Conservation (phyloP, 768 basidiomycete genomes). For the Dioszegia aurantiaca region DNA sequence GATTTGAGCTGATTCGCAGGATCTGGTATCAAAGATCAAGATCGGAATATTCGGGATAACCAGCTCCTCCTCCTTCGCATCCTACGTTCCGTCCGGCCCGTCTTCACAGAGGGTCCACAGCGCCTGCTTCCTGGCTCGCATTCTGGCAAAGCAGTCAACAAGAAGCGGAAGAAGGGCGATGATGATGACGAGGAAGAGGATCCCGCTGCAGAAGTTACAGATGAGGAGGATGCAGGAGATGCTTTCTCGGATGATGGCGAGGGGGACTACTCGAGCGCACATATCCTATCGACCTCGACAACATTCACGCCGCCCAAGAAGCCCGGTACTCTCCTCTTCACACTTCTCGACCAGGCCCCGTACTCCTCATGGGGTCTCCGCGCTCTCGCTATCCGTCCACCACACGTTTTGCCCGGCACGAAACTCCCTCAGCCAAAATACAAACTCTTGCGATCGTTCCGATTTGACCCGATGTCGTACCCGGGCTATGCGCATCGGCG, state of each 20-base stretch:
- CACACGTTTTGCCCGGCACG: conserved; percentile 54
- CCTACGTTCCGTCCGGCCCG: conserved; percentile 66
- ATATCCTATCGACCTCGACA: neutral
- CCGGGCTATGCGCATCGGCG: conserved; percentile 88
- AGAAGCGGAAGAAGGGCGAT: conserved; percentile 22
- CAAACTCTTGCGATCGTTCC: conserved; percentile 71
- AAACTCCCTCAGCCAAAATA: conserved; percentile 62
- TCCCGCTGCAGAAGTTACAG: conserved; percentile 56
- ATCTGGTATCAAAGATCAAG: conserved; percentile 81
- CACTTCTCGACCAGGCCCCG: conserved; percentile 77
- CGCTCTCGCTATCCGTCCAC: conserved; percentile 57
- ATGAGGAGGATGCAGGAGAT: conserved; percentile 25
- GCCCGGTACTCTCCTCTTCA: conserved; percentile 78
- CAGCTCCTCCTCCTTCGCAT: conserved; percentile 79
- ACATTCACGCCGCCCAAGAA: conserved; percentile 31
- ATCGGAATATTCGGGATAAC: conserved; percentile 86
- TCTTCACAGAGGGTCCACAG: conserved; percentile 60
- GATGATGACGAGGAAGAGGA: conserved; percentile 34
- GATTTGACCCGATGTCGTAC: conserved; percentile 68
- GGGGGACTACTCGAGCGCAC: conserved; percentile 1
- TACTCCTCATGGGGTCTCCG: conserved; percentile 75
- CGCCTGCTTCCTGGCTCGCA: conserved; percentile 1
- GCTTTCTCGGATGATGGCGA: conserved; percentile 28
- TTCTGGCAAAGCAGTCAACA: conserved; percentile 8
- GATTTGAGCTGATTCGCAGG: conserved; percentile 38